Evolutionary conservation across 2,329 filamentous ascomycete species (phyloP).

Genomic region (Dissoconium aciculare): DNA sequence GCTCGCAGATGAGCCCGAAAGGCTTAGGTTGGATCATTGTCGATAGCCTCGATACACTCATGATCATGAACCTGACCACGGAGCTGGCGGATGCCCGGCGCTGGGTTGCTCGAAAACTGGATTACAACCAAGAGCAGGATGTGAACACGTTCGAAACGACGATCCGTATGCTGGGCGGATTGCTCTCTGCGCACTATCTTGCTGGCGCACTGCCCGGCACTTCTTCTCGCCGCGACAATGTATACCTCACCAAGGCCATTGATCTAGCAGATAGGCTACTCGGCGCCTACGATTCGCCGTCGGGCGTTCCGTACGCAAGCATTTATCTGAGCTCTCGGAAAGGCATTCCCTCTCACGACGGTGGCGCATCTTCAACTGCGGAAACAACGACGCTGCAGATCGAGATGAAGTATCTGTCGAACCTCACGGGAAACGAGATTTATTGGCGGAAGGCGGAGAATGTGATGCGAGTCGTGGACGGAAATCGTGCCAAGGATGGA

Average conservation of each 20-base stretch:
- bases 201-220: slow-evolving; percentile 64
- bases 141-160: too few species aligned
- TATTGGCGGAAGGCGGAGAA: slow-evolving; percentile 86
- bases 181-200: too few species aligned
- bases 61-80: slow-evolving; percentile 87
- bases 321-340: slow-evolving; percentile 63
- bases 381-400: slow-evolving; percentile 82
- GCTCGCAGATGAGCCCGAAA: slow-evolving; percentile 66
- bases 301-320: slow-evolving; percentile 76
- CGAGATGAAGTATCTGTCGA: slow-evolving; percentile 93
- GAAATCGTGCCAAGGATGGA: slow-evolving; percentile 67
- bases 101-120: slow-evolving; percentile 67
- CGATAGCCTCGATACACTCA: slow-evolving; percentile 83
- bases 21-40: slow-evolving; percentile 96
- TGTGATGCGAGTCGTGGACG: slow-evolving; percentile 76
- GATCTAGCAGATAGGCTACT: slow-evolving; percentile 75
- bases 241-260: slow-evolving; percentile 89
- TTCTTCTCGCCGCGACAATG: slow-evolving; percentile 60
- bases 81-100: slow-evolving; percentile 67
- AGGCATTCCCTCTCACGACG: slow-evolving; percentile 63
- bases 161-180: too few species aligned
- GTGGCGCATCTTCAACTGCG: slow-evolving; percentile 76
- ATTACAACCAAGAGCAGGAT: slow-evolving; percentile 79
- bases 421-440: slow-evolving; percentile 73
- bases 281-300: slow-evolving; percentile 68